Conservation (phyloP, 2,329 filamentous ascomycete genomes). For the Xylaria sp. region DNA sequence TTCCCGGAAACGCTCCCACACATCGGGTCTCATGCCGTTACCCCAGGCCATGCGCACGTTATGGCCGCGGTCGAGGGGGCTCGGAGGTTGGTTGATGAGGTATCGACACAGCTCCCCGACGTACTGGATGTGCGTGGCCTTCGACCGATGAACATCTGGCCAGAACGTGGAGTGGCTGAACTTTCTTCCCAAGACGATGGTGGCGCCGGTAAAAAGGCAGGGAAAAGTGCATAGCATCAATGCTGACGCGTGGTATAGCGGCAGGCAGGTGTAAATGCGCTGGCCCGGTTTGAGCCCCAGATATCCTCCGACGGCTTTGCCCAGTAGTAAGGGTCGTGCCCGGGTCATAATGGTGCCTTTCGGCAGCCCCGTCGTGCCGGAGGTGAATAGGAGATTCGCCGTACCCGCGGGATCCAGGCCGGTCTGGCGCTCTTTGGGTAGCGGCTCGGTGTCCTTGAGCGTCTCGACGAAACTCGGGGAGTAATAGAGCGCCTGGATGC, state of each 20-base stretch:
- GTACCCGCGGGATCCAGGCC: constrained; percentile 62
- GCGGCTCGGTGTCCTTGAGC: constrained; percentile 57
- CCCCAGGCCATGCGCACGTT: constrained; percentile 68
- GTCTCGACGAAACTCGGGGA: constrained; percentile 56
- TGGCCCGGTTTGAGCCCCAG: constrained; percentile 53
- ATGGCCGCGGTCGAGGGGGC: constrained; percentile 67
- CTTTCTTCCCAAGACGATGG: constrained; percentile 69
- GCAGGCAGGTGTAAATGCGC: constrained; percentile 80
- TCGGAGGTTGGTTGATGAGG: constrained; percentile 72
- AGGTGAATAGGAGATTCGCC: constrained; percentile 74
- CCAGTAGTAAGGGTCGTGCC: constrained; percentile 45
- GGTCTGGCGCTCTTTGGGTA: constrained; percentile 64
- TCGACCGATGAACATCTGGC: constrained; percentile 72
- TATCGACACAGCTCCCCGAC: constrained; percentile 82
- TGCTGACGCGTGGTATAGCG: constrained; percentile 79
- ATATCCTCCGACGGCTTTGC: constrained; percentile 32
- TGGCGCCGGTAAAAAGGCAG: constrained; percentile 59
- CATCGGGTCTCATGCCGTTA: constrained; percentile 74
- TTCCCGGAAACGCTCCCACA: constrained; percentile 72
- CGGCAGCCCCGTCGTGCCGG: constrained; percentile 78
- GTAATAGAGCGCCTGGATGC: constrained; percentile 66
- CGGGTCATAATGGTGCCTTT: constrained; percentile 73
- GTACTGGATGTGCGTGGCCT: constrained; percentile 76
- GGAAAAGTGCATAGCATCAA: constrained; percentile 64
- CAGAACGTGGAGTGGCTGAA: constrained; percentile 79